Conservation (phyloP, 1,284 basidiomycete species). For the Cerrena zonata region DNA sequence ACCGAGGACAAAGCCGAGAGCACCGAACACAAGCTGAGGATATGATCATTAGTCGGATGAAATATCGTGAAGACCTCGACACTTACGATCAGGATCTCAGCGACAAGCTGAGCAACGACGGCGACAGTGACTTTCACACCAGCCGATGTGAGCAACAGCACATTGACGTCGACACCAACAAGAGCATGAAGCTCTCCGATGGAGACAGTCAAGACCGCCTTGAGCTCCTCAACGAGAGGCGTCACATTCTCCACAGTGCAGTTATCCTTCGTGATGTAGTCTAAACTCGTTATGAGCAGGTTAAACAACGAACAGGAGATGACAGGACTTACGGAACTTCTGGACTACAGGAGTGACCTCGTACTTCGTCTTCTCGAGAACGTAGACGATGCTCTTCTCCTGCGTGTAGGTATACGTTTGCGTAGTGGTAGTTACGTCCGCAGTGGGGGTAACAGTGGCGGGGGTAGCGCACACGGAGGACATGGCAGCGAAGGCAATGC, state of each 20-base stretch:
- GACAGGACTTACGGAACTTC: slow-evolving; percentile 28
- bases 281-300: too few relatives aligned
- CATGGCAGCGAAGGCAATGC: slow-evolving; percentile 31
- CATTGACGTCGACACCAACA: slow-evolving; percentile 23
- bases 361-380: neutral
- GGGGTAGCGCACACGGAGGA: slow-evolving; percentile 20
- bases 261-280: slow-evolving; percentile 25
- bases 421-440: neutral
- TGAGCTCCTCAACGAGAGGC: slow-evolving; percentile 27
- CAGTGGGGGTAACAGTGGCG: slow-evolving; percentile 2
- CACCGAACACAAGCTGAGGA: slow-evolving; percentile 29
- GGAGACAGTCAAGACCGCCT: slow-evolving; percentile 26
- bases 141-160: slow-evolving; percentile 30
- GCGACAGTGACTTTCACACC: slow-evolving; percentile 24
- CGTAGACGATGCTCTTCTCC: neutral
- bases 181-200: slow-evolving; percentile 30
- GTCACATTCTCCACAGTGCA: slow-evolving; percentile 27
- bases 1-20: slow-evolving; percentile 31
- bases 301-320: slow-evolving; percentile 1
- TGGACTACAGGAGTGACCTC: neutral
- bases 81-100: slow-evolving; percentile 23
- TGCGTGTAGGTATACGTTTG: slow-evolving; percentile 15
- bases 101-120: slow-evolving; percentile 29
- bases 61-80: neutral
- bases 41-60: slow-evolving; percentile 9